phyloP scores from a whole-genome alignment of 805 yeast genomes.

The Wickerhamomyces rabaulensis region DNA sequence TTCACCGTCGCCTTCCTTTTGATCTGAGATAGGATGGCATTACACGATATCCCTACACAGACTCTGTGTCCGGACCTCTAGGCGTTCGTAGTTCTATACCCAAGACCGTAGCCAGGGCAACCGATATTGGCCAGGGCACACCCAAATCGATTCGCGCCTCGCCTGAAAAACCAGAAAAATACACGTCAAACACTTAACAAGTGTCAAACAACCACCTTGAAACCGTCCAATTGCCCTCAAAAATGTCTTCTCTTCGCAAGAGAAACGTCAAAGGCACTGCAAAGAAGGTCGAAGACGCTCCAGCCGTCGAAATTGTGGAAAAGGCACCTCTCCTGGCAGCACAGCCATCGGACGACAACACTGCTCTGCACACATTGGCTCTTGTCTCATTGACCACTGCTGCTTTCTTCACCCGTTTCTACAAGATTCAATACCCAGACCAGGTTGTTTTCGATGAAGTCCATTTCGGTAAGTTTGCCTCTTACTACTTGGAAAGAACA shows the following conservation, averaged over 20 bases:
- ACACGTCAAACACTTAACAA: no score
- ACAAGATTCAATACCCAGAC: slow-evolving; percentile 55
- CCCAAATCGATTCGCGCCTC: neutral
- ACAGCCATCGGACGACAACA: neutral
- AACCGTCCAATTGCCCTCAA: neutral
- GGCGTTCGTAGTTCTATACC: no score
- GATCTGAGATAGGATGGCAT: slow-evolving; percentile 35
- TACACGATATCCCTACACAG: neutral
- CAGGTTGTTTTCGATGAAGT: slow-evolving; percentile 86
- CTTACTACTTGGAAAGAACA: slow-evolving; percentile 81
- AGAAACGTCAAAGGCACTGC: slow-evolving; percentile 5
- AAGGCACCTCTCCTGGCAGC: neutral
- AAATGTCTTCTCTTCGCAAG: slow-evolving; percentile 4
- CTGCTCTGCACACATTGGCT: slow-evolving; percentile 34
- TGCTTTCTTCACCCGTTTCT: slow-evolving; percentile 65
- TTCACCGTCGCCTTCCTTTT: slow-evolving; percentile 70
- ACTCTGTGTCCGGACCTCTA: no score
- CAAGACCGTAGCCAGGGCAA: neutral
- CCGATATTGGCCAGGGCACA: neutral
- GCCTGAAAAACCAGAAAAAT: no score
- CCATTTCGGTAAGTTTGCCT: slow-evolving; percentile 82
- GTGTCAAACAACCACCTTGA: neutral
- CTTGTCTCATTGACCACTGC: slow-evolving; percentile 53
- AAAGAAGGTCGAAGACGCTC: neutral
- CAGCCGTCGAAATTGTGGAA: neutral